Conservation (phyloP, 495 filamentous ascomycete species). For the Penicillium waksmanii region DNA sequence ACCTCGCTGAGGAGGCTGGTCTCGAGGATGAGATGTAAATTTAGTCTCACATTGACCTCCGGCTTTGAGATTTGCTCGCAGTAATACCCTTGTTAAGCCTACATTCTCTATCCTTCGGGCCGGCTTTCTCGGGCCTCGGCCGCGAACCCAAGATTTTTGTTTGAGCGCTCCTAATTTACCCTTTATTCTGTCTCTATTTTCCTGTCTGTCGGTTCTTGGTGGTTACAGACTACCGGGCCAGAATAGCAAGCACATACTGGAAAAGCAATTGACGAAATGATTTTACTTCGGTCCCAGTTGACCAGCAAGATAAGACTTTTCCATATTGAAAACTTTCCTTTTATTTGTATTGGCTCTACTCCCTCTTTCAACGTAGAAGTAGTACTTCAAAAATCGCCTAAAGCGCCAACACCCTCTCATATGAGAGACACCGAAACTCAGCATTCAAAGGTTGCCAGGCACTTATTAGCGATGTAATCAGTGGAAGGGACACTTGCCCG, state of each 20-base stretch:
- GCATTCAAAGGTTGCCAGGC: no score
- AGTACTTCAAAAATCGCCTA: background rate
- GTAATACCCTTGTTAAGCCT: constrained; percentile 51
- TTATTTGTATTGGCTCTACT: background rate
- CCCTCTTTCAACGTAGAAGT: no score
- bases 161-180: constrained; percentile 50
- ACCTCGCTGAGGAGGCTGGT: constrained; percentile 55
- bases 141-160: constrained; percentile 41
- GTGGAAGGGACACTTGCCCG: constrained; percentile 59
- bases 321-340: background rate
- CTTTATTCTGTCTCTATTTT: constrained; percentile 49
- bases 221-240: constrained; percentile 32
- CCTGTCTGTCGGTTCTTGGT: constrained; percentile 29
- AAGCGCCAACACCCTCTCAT: background rate
- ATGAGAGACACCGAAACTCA: background rate
- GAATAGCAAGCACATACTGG: constrained; percentile 51
- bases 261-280: constrained; percentile 40
- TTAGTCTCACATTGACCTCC: constrained; percentile 11
- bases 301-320: background rate
- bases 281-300: constrained; percentile 1
- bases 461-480: constrained; percentile 10
- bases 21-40: constrained; percentile 50
- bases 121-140: constrained; percentile 30
- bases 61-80: constrained; percentile 41
- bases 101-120: constrained; percentile 39